Percentiles rank a stretch among this genome's conserved stretches.
Conservation (phyloP, 1,139 yeast species). For the Ogataea hybrid region DNA sequence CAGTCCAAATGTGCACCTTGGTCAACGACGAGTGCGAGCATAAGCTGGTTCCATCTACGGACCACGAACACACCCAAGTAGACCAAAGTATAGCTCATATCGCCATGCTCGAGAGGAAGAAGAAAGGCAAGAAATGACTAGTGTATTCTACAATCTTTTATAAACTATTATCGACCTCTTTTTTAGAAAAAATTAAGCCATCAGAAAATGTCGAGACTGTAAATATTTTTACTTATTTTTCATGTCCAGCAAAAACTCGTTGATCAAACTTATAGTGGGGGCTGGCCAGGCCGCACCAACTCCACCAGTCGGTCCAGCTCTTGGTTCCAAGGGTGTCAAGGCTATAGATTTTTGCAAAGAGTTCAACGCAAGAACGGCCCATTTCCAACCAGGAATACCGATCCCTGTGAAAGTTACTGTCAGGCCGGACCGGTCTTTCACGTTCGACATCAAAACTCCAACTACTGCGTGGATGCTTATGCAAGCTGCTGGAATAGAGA, state of each 20-base stretch:
- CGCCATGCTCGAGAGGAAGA: constrained; percentile 86
- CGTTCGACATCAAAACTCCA: constrained; percentile 87
- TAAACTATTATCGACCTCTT: not conserved
- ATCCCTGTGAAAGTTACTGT: constrained; percentile 83
- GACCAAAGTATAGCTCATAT: constrained; percentile 95
- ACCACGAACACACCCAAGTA: constrained; percentile 83
- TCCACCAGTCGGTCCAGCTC: constrained; percentile 99
- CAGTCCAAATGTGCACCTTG: constrained; percentile 66
- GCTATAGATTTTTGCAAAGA: constrained; percentile 98
- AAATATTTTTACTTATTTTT: constrained; percentile 3
- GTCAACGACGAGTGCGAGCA: constrained; percentile 42
- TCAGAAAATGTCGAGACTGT: not conserved
- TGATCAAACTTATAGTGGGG: constrained; percentile 91
- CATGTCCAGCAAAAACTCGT: constrained; percentile 37
- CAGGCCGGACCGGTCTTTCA: constrained; percentile 87
- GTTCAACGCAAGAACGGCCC: constrained; percentile 95
- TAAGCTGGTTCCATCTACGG: constrained; percentile 30
- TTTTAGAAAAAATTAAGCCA: not conserved
- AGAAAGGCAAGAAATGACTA: constrained; percentile 34
- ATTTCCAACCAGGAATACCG: constrained; percentile 80
- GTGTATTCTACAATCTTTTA: not conserved
- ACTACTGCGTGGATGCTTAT: constrained; percentile 85
- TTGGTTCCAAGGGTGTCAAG: constrained; percentile 98
- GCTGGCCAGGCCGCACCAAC: constrained; percentile 99
- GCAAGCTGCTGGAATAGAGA: constrained; percentile 79